These are phyloP conservation scores for Crithidia bombi DNA, from an alignment of 208 protist species.

Conservation along the genomic window DNA sequence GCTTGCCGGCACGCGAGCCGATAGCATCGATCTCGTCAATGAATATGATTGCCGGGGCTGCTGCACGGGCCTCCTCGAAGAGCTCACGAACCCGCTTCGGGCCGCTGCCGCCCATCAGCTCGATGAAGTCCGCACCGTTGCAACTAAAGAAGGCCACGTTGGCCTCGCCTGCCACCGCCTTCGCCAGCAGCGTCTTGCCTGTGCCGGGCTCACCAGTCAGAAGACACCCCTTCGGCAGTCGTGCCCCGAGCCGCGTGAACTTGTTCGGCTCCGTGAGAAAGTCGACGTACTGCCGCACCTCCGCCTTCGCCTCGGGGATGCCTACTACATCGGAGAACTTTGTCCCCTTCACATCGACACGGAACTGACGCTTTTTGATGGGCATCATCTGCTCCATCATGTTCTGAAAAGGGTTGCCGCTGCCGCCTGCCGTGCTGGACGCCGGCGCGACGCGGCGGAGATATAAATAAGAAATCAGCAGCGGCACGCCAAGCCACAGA, in stretches of 20 bases:
- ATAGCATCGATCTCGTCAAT: constrained; percentile 99
- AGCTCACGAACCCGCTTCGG: constrained; percentile 96
- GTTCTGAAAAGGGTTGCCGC: constrained; percentile 64
- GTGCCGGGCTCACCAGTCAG: constrained; percentile 97
- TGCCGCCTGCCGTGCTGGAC: constrained; percentile 17
- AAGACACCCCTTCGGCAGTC: constrained; percentile 96
- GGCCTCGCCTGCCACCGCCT: constrained; percentile 96
- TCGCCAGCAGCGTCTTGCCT: constrained; percentile 98
- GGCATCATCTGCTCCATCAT: constrained; percentile 92
- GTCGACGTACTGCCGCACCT: constrained; percentile 98
- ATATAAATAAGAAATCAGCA: constrained; percentile 62
- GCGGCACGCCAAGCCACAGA: constrained; percentile 76
- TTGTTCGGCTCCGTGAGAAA: constrained; percentile 97
- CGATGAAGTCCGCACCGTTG: constrained; percentile 96
- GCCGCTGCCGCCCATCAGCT: constrained; percentile 96
- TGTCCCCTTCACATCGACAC: constrained; percentile 86
- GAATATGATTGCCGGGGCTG: constrained; percentile 96
- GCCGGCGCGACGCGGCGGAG: constrained; percentile 50
- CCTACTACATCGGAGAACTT: constrained; percentile 95
- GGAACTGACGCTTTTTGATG: constrained; percentile 87
- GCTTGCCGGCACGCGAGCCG: constrained; percentile 77
- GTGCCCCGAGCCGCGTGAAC: constrained; percentile 95
- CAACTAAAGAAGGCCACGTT: constrained; percentile 95
- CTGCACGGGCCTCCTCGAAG: constrained; percentile 93
- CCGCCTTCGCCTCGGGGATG: constrained; percentile 96